A percentile compares a stretch with the other conserved stretches of the same genome.
These are phyloP conservation scores for Candida lessepsii DNA, from an alignment of 805 yeast species.

Conservation along the genomic window DNA sequence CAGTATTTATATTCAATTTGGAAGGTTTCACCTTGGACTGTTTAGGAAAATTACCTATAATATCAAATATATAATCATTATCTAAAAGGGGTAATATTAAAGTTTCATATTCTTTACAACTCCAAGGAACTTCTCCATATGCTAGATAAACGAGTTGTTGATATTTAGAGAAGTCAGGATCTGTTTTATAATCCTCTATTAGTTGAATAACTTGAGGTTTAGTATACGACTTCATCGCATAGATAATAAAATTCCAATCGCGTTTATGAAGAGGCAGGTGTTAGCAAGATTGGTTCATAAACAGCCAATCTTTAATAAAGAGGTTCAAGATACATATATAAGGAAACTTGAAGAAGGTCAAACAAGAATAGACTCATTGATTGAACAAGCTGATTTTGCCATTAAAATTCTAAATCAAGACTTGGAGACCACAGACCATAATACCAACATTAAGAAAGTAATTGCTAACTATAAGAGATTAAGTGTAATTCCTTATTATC, in stretches of 20 bases:
- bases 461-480: slow-evolving; percentile 6
- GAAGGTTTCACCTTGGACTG: not conserved
- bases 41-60: slow-evolving; percentile 4
- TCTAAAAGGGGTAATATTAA: not conserved
- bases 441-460: not conserved
- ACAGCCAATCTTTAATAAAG: slow-evolving; percentile 8
- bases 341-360: slow-evolving; percentile 10
- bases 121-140: slow-evolving; percentile 8
- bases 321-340: slow-evolving; percentile 9
- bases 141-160: not conserved
- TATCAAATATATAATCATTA: slow-evolving; percentile 6
- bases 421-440: not conserved
- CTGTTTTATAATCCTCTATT: not conserved
- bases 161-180: not conserved
- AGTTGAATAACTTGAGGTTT: not conserved
- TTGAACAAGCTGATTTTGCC: slow-evolving; percentile 9
- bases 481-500: slow-evolving; percentile 22
- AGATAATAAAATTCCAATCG: not conserved
- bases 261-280: slow-evolving; percentile 4
- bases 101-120: slow-evolving; percentile 1
- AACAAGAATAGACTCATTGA: slow-evolving; percentile 3
- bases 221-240: not conserved
- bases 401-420: slow-evolving; percentile 7
- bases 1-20: slow-evolving; percentile 2
- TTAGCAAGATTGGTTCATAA: slow-evolving; percentile 1